Conservation (phyloP, 805 yeast genomes). For the Barnettozyma californica region DNA sequence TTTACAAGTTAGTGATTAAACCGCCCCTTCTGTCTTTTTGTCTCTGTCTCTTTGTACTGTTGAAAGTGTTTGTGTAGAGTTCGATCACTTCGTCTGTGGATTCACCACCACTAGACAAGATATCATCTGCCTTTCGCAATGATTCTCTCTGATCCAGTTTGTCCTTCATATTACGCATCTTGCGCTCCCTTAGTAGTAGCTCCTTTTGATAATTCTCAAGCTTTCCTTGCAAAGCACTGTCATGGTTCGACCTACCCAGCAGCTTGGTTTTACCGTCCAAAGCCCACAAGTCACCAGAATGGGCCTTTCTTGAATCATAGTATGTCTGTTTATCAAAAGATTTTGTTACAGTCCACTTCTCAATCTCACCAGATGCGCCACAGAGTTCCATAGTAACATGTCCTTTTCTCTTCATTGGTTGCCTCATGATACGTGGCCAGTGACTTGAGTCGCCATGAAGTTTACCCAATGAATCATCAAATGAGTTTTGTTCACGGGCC, state of each 20-base stretch:
- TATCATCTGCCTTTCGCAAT: slow-evolving; percentile 11
- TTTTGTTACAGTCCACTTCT: slow-evolving; percentile 83
- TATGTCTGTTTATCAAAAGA: slow-evolving; percentile 68
- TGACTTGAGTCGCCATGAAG: slow-evolving; percentile 27
- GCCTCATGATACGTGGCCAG: slow-evolving; percentile 71
- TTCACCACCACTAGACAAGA: slow-evolving; percentile 8
- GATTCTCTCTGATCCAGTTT: slow-evolving; percentile 14
- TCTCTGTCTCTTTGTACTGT: slow-evolving; percentile 22
- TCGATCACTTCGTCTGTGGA: slow-evolving; percentile 21
- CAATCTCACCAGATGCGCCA: slow-evolving; percentile 72
- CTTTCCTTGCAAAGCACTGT: slow-evolving; percentile 25
- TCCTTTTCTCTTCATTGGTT: slow-evolving; percentile 74
- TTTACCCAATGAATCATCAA: slow-evolving; percentile 26
- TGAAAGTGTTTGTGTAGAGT: slow-evolving; percentile 21
- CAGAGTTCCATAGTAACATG: slow-evolving; percentile 79
- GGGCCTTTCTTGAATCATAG: slow-evolving; percentile 85
- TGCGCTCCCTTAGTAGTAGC: slow-evolving; percentile 18
- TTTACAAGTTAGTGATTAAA: slow-evolving; percentile 1
- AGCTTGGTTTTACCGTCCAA: slow-evolving; percentile 53
- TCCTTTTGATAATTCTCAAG: slow-evolving; percentile 31
- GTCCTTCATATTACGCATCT: slow-evolving; percentile 13
- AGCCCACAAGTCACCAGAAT: slow-evolving; percentile 87
- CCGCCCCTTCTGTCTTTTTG: slow-evolving; percentile 22
- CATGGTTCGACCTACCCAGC: slow-evolving; percentile 31
- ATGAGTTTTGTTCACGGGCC: slow-evolving; percentile 29